A percentile compares a stretch with the other conserved stretches of the same genome.
Evolutionary conservation across 2,329 filamentous ascomycete species (phyloP).

Genomic region (Penicillium sp.): DNA sequence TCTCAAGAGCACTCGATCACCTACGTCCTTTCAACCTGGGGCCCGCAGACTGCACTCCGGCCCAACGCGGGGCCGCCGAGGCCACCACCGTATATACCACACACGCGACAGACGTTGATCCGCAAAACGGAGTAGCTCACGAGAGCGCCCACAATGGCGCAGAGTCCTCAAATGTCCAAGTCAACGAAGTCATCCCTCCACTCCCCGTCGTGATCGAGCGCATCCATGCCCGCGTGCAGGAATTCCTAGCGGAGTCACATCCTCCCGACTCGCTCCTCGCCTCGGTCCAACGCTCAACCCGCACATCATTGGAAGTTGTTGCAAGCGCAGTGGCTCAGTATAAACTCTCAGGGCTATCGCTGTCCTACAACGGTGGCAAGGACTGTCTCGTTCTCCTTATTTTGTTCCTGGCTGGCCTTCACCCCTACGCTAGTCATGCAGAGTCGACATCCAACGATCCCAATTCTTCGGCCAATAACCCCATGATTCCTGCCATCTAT

Average conservation of each 20-base stretch:
- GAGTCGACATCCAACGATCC: background rate
- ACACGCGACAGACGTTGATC: background rate
- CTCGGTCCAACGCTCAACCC: slow-evolving; percentile 72
- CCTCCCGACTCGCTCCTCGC: slow-evolving; percentile 57
- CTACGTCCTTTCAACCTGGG: slow-evolving; percentile 14
- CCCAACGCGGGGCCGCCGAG: slow-evolving; percentile 10
- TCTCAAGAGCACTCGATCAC: slow-evolving; percentile 13
- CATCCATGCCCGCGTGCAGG: slow-evolving; percentile 61
- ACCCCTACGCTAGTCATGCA: slow-evolving; percentile 43
- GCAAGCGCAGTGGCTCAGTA: slow-evolving; percentile 74
- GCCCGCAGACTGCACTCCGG: background rate
- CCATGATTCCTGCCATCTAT: slow-evolving; percentile 77
- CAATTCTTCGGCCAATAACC: background rate
- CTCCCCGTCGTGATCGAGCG: slow-evolving; percentile 64
- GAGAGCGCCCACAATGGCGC: slow-evolving; percentile 5
- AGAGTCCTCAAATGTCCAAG: background rate
- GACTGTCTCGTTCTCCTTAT: slow-evolving; percentile 93
- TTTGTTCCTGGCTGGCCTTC: slow-evolving; percentile 71
- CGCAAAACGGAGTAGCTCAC: slow-evolving; percentile 9
- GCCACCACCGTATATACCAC: background rate
- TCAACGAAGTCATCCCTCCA: slow-evolving; percentile 17
- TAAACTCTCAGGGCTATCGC: slow-evolving; percentile 73
- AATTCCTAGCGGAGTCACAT: slow-evolving; percentile 65
- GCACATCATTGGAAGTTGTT: slow-evolving; percentile 71
- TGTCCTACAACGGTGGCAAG: slow-evolving; percentile 98